phyloP scores from a whole-genome alignment of 768 basidiomycete genomes.

The Tremella yokohamensis region DNA sequence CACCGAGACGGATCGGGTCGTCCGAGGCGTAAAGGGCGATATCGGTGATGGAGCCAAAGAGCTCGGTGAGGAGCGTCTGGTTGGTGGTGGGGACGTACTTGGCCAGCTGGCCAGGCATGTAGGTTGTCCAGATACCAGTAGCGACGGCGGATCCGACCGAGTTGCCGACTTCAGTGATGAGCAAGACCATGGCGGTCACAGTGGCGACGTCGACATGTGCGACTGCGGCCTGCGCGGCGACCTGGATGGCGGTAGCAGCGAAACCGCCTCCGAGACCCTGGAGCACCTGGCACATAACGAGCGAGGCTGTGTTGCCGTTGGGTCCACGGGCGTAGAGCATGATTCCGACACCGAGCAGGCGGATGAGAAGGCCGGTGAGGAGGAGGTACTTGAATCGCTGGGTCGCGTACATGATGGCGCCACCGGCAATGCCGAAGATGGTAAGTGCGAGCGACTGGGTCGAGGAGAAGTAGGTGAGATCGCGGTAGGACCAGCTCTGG shows the following conservation, averaged over 20 bases:
- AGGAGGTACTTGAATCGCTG: conserved; percentile 63
- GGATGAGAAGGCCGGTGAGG: conserved; percentile 60
- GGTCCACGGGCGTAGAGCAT: conserved; percentile 72
- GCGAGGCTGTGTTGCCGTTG: conserved; percentile 44
- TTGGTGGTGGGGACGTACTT: conserved; percentile 57
- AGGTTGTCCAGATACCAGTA: conserved; percentile 48
- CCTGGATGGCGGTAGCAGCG: conserved; percentile 60
- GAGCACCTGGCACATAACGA: conserved; percentile 66
- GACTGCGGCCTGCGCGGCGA: conserved; percentile 65
- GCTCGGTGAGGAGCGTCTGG: conserved; percentile 43
- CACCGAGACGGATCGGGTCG: conserved; percentile 63
- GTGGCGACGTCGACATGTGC: conserved; percentile 65
- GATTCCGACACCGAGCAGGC: conserved; percentile 62
- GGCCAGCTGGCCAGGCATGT: conserved; percentile 64
- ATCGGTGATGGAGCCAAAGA: conserved; percentile 61
- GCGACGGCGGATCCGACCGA: conserved; percentile 65
- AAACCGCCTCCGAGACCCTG: conserved; percentile 74
- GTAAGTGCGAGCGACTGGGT: conserved; percentile 61
- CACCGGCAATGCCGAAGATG: conserved; percentile 63
- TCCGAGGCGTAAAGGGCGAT: conserved; percentile 55
- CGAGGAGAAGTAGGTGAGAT: conserved; percentile 64
- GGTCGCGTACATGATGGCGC: conserved; percentile 58
- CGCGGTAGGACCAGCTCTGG: conserved; percentile 56
- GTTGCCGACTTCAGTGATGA: conserved; percentile 67
- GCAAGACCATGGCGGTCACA: conserved; percentile 61